Conservation (phyloP, 352 stramenopile genomes). For the Phytophthora rubi region DNA sequence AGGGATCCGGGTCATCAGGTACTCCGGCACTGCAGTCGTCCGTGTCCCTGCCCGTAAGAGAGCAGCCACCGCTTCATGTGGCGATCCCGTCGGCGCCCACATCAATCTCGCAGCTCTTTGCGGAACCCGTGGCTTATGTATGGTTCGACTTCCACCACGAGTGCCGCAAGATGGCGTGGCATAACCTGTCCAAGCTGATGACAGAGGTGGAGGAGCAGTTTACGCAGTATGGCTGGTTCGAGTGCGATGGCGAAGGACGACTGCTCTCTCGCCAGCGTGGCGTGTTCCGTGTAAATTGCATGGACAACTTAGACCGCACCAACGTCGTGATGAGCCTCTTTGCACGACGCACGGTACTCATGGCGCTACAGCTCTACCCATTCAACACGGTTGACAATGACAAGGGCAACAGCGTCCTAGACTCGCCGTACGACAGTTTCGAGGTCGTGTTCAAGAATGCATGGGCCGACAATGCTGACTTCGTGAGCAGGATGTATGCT, state of each 20-base stretch:
- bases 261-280: slow-evolving; percentile 82
- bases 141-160: slow-evolving; percentile 99
- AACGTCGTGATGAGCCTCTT: slow-evolving; percentile 88
- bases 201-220: slow-evolving; percentile 88
- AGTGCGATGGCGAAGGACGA: slow-evolving; percentile 49
- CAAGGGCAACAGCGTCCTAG: slow-evolving; percentile 73
- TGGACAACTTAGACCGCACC: slow-evolving; percentile 98
- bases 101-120: slow-evolving; percentile 69
- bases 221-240: slow-evolving; percentile 64
- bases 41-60: slow-evolving; percentile 29
- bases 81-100: slow-evolving; percentile 52
- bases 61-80: slow-evolving; percentile 19
- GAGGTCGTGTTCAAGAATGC: slow-evolving; percentile 86
- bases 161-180: slow-evolving; percentile 94
- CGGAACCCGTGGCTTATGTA: slow-evolving; percentile 67
- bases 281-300: slow-evolving; percentile 97
- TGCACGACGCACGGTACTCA: slow-evolving; percentile 71
- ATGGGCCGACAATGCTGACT: slow-evolving; percentile 97
- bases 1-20: slow-evolving; percentile 17
- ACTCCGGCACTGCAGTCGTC: slow-evolving; percentile 29
- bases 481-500: slow-evolving; percentile 94
- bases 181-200: slow-evolving; percentile 92
- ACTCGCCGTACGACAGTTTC: slow-evolving; percentile 72
- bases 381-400: slow-evolving; percentile 40
- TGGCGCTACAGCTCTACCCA: slow-evolving; percentile 87